Percentiles rank a stretch among this genome's conserved stretches.
These are phyloP conservation scores for Phyllosticta capitalensis DNA, from an alignment of 2,329 filamentous ascomycete genomes.

Conservation along the genomic window DNA sequence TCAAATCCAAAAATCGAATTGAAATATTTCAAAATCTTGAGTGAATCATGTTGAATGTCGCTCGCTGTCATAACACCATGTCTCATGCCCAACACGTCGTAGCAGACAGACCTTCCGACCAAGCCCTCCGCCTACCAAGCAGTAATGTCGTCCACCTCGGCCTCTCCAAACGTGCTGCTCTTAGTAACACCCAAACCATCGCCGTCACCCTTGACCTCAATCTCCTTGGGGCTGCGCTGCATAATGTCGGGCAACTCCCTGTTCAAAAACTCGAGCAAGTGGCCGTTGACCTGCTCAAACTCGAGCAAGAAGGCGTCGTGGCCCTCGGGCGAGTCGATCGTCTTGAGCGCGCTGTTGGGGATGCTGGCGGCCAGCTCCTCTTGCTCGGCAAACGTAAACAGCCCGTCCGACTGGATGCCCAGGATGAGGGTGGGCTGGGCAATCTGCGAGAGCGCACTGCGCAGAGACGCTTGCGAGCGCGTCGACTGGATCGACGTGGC, in stretches of 20 bases:
- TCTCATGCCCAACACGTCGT: too few relatives aligned
- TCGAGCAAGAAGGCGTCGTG: conserved; percentile 95
- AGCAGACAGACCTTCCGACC: too few relatives aligned
- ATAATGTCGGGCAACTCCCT: conserved; percentile 85
- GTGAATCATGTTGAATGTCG: too few relatives aligned
- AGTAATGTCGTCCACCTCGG: conserved; percentile 91
- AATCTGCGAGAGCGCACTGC: conserved; percentile 69
- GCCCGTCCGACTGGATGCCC: conserved; percentile 88
- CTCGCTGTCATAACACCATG: too few relatives aligned
- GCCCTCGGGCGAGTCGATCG: conserved; percentile 87
- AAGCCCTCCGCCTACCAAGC: conserved; percentile 80
- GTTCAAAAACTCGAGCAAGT: conserved; percentile 74
- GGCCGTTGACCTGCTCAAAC: conserved; percentile 91
- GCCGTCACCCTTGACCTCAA: conserved; percentile 16
- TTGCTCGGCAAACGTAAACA: conserved; percentile 97
- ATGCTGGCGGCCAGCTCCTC: conserved; percentile 80
- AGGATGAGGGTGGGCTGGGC: conserved; percentile 84
- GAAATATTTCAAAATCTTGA: too few relatives aligned
- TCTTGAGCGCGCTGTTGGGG: conserved; percentile 65
- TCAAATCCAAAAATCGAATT: too few relatives aligned
- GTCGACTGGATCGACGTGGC: conserved; percentile 12
- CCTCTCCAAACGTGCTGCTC: conserved; percentile 88
- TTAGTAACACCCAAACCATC: conserved; percentile 59
- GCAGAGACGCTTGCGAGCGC: conserved; percentile 29
- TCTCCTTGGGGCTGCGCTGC: conserved; percentile 41